Conservation (phyloP, 2,329 filamentous ascomycete species). For the Ascosphaera pollenicola region DNA sequence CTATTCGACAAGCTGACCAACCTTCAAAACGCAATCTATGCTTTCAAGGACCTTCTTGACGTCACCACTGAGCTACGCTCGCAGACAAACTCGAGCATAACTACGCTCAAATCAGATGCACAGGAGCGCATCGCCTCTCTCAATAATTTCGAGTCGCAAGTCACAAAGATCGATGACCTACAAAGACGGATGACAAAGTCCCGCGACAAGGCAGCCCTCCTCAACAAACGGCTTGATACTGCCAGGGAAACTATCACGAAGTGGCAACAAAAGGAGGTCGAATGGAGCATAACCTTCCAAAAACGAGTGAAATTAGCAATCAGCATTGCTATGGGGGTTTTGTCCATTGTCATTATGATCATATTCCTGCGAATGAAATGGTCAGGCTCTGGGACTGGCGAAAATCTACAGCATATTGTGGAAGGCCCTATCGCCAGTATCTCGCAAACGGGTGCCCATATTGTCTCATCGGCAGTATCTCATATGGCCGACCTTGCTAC, state of each 20-base stretch:
- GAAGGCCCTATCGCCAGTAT: no score
- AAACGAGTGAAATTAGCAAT: slow-evolving; percentile 16
- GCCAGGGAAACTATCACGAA: slow-evolving; percentile 18
- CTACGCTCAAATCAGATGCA: slow-evolving; percentile 15
- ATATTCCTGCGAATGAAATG: neutral
- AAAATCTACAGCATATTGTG: no score
- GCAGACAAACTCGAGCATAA: slow-evolving; percentile 17
- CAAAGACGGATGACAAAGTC: slow-evolving; percentile 19
- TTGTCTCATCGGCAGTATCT: no score
- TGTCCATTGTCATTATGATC: slow-evolving; percentile 10
- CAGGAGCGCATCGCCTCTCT: slow-evolving; percentile 17
- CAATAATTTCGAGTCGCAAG: slow-evolving; percentile 17
- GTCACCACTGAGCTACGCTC: slow-evolving; percentile 15
- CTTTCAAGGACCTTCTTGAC: slow-evolving; percentile 19
- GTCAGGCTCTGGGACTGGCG: neutral
- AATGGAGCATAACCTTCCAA: slow-evolving; percentile 14
- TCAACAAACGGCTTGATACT: slow-evolving; percentile 17
- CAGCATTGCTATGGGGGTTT: slow-evolving; percentile 16
- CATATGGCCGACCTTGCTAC: no score
- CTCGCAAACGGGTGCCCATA: no score
- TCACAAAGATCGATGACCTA: slow-evolving; percentile 14
- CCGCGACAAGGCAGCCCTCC: slow-evolving; percentile 13
- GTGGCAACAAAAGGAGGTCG: slow-evolving; percentile 21
- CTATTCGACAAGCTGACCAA: slow-evolving; percentile 22
- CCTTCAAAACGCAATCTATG: slow-evolving; percentile 19